These are phyloP conservation scores for Alloteropsis angusta DNA, from an alignment of 202 grass and related monocot genomes.

Conservation along the genomic window DNA sequence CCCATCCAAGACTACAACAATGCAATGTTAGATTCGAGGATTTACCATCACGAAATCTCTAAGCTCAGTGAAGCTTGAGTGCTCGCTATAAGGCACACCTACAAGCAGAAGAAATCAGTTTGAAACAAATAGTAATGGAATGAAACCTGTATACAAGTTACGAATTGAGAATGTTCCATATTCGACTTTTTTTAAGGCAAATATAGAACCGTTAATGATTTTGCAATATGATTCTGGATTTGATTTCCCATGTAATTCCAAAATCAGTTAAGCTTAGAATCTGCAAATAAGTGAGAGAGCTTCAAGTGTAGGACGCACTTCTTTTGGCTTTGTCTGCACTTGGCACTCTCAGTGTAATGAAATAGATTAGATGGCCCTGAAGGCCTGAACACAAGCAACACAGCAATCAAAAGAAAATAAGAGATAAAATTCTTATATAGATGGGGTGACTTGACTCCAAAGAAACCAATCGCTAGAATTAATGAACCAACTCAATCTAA, in stretches of 20 bases:
- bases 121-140: background rate
- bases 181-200: background rate
- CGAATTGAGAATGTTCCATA: background rate
- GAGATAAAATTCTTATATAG: too few relatives aligned
- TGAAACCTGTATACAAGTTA: background rate
- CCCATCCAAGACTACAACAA: background rate
- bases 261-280: background rate
- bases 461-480: too few relatives aligned
- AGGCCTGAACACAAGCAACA: too few relatives aligned
- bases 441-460: too few relatives aligned
- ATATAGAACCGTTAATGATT: background rate
- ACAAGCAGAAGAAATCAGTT: slow-evolving; percentile 21
- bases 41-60: slow-evolving; percentile 71
- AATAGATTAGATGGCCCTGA: too few relatives aligned
- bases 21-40: background rate
- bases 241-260: background rate
- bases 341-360: background rate
- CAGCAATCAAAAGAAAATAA: too few relatives aligned
- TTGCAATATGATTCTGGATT: background rate
- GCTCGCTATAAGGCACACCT: slow-evolving; percentile 81
- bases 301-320: background rate
- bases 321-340: background rate
- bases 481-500: too few relatives aligned
- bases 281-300: background rate
- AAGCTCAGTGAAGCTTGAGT: slow-evolving; percentile 72